Percentiles rank a stretch among this genome's conserved stretches.
phyloP scores from a whole-genome alignment of 257 asterid species.

The Paulownia fortunei region DNA sequence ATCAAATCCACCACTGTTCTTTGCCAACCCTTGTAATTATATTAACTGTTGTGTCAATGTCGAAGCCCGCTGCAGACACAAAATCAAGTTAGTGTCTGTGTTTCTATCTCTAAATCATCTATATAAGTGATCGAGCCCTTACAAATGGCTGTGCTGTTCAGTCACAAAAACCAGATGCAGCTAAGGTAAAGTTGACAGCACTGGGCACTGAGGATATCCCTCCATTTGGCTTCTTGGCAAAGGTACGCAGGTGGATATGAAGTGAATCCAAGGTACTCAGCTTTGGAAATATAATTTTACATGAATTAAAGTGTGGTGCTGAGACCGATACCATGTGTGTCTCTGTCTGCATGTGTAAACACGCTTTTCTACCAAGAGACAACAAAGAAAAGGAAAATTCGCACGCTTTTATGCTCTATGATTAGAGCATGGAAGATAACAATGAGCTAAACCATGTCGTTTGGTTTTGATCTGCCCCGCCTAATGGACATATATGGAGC shows the following conservation, averaged over 20 bases:
- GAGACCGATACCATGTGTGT: constrained; percentile 12
- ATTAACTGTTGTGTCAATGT: constrained; percentile 53
- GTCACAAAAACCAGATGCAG: constrained; percentile 76
- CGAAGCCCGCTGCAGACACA: constrained; percentile 52
- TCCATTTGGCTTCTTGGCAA: constrained; percentile 57
- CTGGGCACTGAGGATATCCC: constrained; percentile 51
- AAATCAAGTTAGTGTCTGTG: too few relatives aligned
- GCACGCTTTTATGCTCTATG: too few relatives aligned
- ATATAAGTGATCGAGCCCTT: constrained; percentile 16
- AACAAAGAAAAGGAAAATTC: too few relatives aligned
- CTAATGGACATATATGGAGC: too few relatives aligned
- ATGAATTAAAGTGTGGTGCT: constrained; percentile 17
- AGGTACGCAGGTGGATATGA: constrained; percentile 72
- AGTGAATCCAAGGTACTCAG: constrained; percentile 68
- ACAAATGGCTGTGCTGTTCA: constrained; percentile 60
- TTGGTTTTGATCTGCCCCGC: too few relatives aligned
- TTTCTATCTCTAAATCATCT: neutral
- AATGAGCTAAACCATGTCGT: too few relatives aligned
- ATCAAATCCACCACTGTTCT: constrained; percentile 52
- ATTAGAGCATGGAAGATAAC: too few relatives aligned
- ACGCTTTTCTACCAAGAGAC: neutral
- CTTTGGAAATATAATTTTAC: constrained; percentile 39
- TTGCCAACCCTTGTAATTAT: constrained; percentile 63
- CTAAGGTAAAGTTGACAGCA: constrained; percentile 73
- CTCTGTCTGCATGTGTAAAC: constrained; percentile 5